Evolutionary conservation across 257 asterid species (phyloP).

Genomic region (Orobanche coerulescens): DNA sequence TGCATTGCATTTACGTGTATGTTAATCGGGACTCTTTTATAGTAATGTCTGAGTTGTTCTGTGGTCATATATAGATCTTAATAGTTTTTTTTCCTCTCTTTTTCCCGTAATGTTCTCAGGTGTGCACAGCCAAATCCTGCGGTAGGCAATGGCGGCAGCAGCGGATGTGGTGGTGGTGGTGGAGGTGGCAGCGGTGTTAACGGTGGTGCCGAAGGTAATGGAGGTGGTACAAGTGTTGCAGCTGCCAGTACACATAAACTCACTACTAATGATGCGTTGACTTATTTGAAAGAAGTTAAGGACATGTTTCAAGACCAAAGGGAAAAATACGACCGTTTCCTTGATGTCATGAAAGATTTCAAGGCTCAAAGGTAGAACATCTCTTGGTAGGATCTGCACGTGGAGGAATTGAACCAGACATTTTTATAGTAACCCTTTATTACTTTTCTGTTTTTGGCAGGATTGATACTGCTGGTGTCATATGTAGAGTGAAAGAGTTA

Average conservation of each 20-base stretch:
- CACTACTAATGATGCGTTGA: constrained; percentile 53
- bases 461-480: constrained; percentile 54
- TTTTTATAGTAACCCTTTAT: constrained; percentile 4
- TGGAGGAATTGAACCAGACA: not conserved
- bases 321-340: constrained; percentile 54
- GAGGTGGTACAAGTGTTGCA: constrained; percentile 28
- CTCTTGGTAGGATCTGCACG: constrained; percentile 4
- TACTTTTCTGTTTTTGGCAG: constrained; percentile 29
- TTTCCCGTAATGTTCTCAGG: constrained; percentile 19
- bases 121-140: constrained; percentile 31
- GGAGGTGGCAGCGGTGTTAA: constrained; percentile 22
- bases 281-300: constrained; percentile 54
- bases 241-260: constrained; percentile 39
- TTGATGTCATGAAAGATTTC: constrained; percentile 67
- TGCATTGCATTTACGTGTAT: not conserved
- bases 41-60: not conserved
- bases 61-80: constrained; percentile 12
- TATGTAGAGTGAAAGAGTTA: constrained; percentile 56
- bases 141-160: constrained; percentile 18
- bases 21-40: not conserved
- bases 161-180: constrained; percentile 21
- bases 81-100: not conserved
- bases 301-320: constrained; percentile 61
- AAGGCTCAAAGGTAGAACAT: constrained; percentile 47
- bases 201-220: constrained; percentile 29